Evolutionary conservation across 768 basidiomycete species (phyloP), one percentile per base, ranked within the genome.

Genomic region (Rubroboletus satanas): DNA sequence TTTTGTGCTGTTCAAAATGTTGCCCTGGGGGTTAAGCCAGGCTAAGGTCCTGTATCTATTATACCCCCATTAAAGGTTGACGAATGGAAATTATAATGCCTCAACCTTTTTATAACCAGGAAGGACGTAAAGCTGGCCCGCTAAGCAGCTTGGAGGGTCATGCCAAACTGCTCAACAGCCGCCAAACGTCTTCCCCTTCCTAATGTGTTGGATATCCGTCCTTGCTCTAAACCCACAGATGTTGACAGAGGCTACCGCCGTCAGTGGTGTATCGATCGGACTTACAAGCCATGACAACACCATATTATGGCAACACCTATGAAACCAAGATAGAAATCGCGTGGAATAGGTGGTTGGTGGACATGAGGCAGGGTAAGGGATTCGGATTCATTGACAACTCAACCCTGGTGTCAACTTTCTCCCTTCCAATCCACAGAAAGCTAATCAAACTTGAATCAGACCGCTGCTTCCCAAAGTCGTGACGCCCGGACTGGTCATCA

Each of bases 341-440:
- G 46, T 38, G 52, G 42, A 59, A 45, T 29, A 28, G 51, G 29
- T 14, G 45, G 51, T 52, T 28, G 41, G 41, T 49, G 46, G 39
- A 49, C 65, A 58, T 32, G 64, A 62, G 64, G 64, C 62, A 39
- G 44, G 36, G 45, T 29, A 38, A 49, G 35, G 43, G 38, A 44
- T 45, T 60, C 38, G 42, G 45, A 17, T 31, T 55, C 52, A 42
- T 44, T 31, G 29, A 23, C 52, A 43, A 49, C 48, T 26, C 44
- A 41, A 52, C 51, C 41, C 32, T 1, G n/a, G 42, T 15, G 36
- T n/a, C 43, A 35, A 45, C 54, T 4, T 38, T 42, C 42, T 2
- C 37, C 43, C 41, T 49, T 41, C 36, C 43, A 39, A 42, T 33
- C 38, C 52, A 51, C 49, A 17, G 45, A 44, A 29, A 15, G 28